Evolutionary conservation across 306 rosid genomes (phyloP).

Genomic region (Vigna radiata): DNA sequence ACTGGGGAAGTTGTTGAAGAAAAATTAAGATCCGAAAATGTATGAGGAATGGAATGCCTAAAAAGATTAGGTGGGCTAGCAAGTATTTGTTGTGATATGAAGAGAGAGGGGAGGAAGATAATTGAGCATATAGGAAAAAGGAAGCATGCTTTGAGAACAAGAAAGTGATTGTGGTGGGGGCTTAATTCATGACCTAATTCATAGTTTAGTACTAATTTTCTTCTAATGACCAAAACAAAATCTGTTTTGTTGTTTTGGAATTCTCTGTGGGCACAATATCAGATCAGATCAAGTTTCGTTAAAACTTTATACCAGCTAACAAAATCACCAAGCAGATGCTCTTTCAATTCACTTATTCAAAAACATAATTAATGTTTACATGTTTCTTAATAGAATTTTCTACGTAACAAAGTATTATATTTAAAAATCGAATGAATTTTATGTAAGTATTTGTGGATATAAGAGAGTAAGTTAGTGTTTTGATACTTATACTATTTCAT

Average conservation of each 20-base stretch:
- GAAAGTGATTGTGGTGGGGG: conserved; percentile 23
- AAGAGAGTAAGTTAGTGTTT: too few species aligned
- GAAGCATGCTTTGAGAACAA: conserved; percentile 14
- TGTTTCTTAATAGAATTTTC: background rate
- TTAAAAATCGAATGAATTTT: too few species aligned
- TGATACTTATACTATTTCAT: too few species aligned
- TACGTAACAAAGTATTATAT: too few species aligned
- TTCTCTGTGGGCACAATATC: background rate
- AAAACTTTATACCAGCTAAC: too few species aligned
- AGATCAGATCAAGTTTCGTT: background rate
- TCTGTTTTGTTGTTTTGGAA: background rate
- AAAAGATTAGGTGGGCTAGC: background rate
- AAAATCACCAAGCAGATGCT: background rate
- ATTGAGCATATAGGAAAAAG: background rate
- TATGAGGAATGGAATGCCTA: background rate
- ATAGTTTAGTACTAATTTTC: conserved; percentile 4
- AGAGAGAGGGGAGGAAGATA: background rate
- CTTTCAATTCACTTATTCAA: background rate
- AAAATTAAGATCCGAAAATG: background rate
- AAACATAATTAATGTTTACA: background rate
- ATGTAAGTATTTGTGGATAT: too few species aligned
- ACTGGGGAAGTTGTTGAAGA: background rate
- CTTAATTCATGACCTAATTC: background rate
- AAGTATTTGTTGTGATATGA: background rate
- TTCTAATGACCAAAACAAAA: background rate